A percentile compares a stretch with the other conserved stretches of the same genome.
phyloP scores from a whole-genome alignment of 1,284 basidiomycete genomes.

The Fomitiporia mediterranea region DNA sequence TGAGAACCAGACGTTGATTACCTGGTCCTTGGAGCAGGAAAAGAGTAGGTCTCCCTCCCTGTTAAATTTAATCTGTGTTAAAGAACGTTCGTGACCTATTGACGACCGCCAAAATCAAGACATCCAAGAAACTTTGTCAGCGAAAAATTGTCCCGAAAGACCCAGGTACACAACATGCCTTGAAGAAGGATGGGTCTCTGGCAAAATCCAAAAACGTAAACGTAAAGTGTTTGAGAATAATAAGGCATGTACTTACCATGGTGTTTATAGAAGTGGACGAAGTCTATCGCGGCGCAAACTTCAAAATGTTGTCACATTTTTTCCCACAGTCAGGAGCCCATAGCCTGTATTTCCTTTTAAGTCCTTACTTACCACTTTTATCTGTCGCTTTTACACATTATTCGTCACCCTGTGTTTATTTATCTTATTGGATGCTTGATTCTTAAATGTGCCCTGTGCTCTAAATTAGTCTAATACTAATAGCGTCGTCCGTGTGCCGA shows the following conservation, averaged over 20 bases:
- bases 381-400: not conserved
- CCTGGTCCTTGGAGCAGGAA: conserved; percentile 91
- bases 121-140: too few relatives aligned
- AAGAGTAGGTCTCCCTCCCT: conserved; percentile 94
- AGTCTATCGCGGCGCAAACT: not conserved
- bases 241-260: not conserved
- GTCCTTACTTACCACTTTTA: not conserved
- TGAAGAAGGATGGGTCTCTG: conserved; percentile 28
- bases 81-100: conserved; percentile 92
- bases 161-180: conserved; percentile 20
- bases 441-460: too few relatives aligned
- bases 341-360: not conserved
- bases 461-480: too few relatives aligned
- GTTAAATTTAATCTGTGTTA: conserved; percentile 98
- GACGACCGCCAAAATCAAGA: not conserved
- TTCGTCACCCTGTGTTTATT: not conserved
- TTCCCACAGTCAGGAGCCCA: not conserved
- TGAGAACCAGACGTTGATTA: conserved; percentile 98
- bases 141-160: not conserved
- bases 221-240: not conserved
- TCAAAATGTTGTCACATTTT: not conserved
- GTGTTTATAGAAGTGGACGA: not conserved
- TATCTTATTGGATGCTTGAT: too few relatives aligned
- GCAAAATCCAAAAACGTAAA: not conserved
- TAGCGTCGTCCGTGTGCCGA: too few relatives aligned